Conservation (phyloP, 345 rosid species). For the Brassica rapa region DNA sequence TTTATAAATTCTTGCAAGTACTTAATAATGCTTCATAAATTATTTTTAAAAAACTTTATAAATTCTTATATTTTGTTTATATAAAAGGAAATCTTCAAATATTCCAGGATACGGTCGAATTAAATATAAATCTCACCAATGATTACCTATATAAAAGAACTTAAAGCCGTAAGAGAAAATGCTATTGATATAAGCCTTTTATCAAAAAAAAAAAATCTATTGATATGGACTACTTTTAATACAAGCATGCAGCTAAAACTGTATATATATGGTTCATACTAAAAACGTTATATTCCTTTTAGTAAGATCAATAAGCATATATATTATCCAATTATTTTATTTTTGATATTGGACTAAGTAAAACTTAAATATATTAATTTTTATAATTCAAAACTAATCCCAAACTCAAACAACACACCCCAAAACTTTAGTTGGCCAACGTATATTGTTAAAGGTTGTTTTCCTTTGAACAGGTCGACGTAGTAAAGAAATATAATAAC, state of each 20-base stretch:
- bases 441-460: neutral
- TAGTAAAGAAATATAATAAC: conserved; percentile 5
- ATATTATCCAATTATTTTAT: neutral
- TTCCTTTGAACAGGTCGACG: conserved; percentile 1
- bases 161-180: neutral
- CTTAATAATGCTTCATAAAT: neutral
- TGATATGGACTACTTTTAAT: neutral
- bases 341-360: neutral
- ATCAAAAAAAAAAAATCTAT: too few relatives aligned
- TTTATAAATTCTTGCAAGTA: neutral
- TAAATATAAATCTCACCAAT: neutral
- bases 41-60: neutral
- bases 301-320: neutral
- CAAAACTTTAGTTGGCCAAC: neutral
- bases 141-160: neutral
- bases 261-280: neutral
- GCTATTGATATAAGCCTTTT: neutral
- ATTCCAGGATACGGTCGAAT: neutral
- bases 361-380: neutral
- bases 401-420: neutral
- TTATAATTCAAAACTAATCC: neutral
- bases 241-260: neutral
- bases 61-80: neutral
- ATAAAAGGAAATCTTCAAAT: neutral
- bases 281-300: neutral